Evolutionary conservation across 2,329 filamentous ascomycete species (phyloP), one percentile per base, ranked within the genome.

Genomic region (Phoma sp.): DNA sequence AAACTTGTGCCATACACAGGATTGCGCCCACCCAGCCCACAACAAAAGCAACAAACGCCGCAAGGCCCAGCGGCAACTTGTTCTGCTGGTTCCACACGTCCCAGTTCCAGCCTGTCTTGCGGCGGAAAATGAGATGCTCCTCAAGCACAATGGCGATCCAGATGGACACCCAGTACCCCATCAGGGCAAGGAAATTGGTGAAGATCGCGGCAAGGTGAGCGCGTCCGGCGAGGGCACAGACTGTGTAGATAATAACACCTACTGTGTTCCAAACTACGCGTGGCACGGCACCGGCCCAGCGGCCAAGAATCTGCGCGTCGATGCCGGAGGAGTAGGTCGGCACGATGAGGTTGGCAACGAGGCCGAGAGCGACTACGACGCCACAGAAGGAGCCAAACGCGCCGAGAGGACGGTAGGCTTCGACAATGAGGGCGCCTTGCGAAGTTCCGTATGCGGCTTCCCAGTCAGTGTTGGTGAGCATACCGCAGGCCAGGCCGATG

Each of bases 131-230:
- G 17, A 87, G 68, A 42, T 87, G 82, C 65, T 90, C 87, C 64
- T 85, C 80, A 2, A 86, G 71, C 2, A 84, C 76, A 39, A 90
- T 87, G 1, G 82, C 81, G 17, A 88, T 79, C 84, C 85, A 88
- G 37, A 88, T 84, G 12, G 81, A 81, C 14, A 88, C 80, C 86
- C 86, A 90, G 71, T 89, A 90, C 1, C 87, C 87, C 84, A 90
- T 89, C 18, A 90, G 74, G 0, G 86, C 85, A 5, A 90, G 78
- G 68, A 90, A 89, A 67, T 89, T 89, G 10, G 84, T 85, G 67
- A 90, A 88, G 53, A 90, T 87, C 21, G 80, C 80, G 0, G 85
- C 82, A 2, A 90, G 78, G 60, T 86, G 74, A 20, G 81, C 78
- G 12, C 86, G 81, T 0, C 87, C 87, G 1, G 81, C 87, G 14